Percentiles rank a stretch among this genome's conserved stretches.
Conservation (phyloP, 331 rosid species). For the Stylosanthes scabra region DNA sequence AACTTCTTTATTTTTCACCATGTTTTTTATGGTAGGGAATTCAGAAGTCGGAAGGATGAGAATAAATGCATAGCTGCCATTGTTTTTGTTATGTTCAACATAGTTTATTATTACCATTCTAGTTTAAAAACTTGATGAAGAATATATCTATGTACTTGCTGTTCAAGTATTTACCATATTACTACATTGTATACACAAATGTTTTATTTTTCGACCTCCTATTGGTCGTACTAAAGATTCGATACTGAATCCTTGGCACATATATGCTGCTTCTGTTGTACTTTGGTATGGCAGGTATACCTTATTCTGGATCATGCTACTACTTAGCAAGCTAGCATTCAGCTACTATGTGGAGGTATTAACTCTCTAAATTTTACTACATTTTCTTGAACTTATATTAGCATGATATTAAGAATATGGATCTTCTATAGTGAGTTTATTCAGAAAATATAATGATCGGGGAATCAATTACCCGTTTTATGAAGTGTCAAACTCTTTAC, state of each 20-base stretch:
- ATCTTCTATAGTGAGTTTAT: conserved; percentile 7
- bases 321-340: conserved; percentile 94
- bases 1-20: conserved; percentile 24
- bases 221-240: conserved; percentile 11
- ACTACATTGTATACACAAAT: neutral
- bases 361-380: conserved; percentile 7
- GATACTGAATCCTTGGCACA: conserved; percentile 6
- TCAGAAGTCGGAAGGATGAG: conserved; percentile 1
- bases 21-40: conserved; percentile 23
- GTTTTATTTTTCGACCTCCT: neutral
- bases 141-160: conserved; percentile 9
- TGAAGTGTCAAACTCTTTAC: conserved; percentile 2
- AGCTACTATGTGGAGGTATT: conserved; percentile 98
- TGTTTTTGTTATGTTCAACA: conserved; percentile 13
- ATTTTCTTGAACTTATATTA: neutral
- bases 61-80: neutral
- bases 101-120: conserved; percentile 1
- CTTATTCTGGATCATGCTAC: conserved; percentile 89
- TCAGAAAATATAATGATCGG: conserved; percentile 17
- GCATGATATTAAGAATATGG: neutral
- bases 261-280: conserved; percentile 19
- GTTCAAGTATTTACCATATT: conserved; percentile 13
- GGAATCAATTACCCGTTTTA: conserved; percentile 6
- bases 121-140: neutral
- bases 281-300: conserved; percentile 74